Evolutionary conservation across 2,329 filamentous ascomycete genomes (phyloP).

Genomic region (Alternaria metachromatica): DNA sequence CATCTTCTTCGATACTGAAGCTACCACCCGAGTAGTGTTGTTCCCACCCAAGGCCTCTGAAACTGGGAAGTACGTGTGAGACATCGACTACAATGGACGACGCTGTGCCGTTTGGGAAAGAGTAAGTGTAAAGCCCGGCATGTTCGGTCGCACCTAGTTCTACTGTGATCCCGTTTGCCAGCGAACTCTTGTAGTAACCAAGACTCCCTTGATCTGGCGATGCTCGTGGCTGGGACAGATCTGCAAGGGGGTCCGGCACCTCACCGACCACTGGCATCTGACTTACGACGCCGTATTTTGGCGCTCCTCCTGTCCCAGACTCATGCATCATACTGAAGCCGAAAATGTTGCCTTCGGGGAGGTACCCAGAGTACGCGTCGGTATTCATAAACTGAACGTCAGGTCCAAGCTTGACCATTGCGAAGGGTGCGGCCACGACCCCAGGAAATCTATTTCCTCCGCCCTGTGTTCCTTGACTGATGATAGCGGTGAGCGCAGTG

Average conservation of each 20-base stretch:
- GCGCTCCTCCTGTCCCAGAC: slow-evolving; percentile 44
- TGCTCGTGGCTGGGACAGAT: slow-evolving; percentile 61
- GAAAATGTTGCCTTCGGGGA: slow-evolving; percentile 39
- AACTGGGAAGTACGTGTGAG: slow-evolving; percentile 68
- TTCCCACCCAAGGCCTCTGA: slow-evolving; percentile 65
- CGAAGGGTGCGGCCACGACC: slow-evolving; percentile 47
- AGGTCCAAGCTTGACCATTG: slow-evolving; percentile 46
- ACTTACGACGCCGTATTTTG: slow-evolving; percentile 46
- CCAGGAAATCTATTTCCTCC: slow-evolving; percentile 49
- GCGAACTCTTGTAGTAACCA: slow-evolving; percentile 66
- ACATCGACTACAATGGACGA: slow-evolving; percentile 67
- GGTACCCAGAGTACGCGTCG: slow-evolving; percentile 48
- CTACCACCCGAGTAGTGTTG: slow-evolving; percentile 68
- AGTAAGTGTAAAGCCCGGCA: slow-evolving; percentile 66
- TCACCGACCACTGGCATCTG: slow-evolving; percentile 43
- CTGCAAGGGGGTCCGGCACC: slow-evolving; percentile 59
- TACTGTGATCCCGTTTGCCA: slow-evolving; percentile 62
- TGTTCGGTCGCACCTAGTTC: slow-evolving; percentile 65
- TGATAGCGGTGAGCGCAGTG: slow-evolving; percentile 1
- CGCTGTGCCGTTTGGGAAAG: slow-evolving; percentile 55
- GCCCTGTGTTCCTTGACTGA: slow-evolving; percentile 27
- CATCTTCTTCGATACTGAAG: slow-evolving; percentile 59
- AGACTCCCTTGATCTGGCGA: slow-evolving; percentile 61
- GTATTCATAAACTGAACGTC: slow-evolving; percentile 39
- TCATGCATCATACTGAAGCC: slow-evolving; percentile 48